Evolutionary conservation across 495 filamentous ascomycete genomes (phyloP).

Genomic region (Neurospora discreta): DNA sequence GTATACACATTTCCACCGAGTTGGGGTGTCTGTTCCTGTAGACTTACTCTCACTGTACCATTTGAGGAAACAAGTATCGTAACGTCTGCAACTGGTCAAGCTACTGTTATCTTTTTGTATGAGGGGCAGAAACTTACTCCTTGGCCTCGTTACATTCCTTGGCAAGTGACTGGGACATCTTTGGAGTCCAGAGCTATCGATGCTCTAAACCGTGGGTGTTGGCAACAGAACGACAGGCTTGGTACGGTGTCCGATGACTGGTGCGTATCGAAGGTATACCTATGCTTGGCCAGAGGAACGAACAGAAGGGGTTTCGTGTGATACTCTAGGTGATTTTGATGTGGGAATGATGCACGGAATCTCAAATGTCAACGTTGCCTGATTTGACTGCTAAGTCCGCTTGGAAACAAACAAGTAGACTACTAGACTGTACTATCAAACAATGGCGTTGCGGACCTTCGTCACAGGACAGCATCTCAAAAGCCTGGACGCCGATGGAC

Average conservation of each 20-base stretch:
- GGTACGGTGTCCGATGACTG: background rate
- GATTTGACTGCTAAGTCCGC: background rate
- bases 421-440: background rate
- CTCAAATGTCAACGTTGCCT: background rate
- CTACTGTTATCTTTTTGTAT: background rate
- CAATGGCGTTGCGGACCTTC: background rate
- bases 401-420: background rate
- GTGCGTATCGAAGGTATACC: background rate
- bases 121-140: constrained; percentile 46
- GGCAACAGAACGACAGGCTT: background rate
- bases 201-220: background rate
- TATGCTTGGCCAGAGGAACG: background rate
- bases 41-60: constrained; percentile 91
- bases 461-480: background rate
- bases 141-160: constrained; percentile 78
- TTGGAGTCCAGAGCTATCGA: background rate
- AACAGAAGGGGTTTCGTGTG: background rate
- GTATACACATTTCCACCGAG: background rate
- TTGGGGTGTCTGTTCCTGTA: background rate
- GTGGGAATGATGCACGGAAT: background rate
- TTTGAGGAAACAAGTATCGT: constrained; percentile 87
- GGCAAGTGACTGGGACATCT: constrained; percentile 47
- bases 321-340: background rate
- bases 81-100: constrained; percentile 45
- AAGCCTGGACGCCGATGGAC: background rate